Evolutionary conservation across 371 early-diverging fungal genomes (phyloP).

Genomic region (Mortierella sp.): DNA sequence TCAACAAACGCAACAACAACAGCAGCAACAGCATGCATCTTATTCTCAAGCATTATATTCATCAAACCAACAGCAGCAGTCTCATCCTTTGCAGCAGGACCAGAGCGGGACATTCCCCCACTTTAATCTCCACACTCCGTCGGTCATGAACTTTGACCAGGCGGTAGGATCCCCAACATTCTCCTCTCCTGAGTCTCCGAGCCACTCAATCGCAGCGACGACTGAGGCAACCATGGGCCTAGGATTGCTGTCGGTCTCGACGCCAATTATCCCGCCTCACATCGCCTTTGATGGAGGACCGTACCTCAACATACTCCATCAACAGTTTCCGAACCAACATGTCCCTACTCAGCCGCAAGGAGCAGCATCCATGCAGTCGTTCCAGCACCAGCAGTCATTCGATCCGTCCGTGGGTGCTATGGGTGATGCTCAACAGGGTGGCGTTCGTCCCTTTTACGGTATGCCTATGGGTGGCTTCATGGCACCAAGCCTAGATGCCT

Average conservation of each 20-base stretch:
- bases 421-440: slow-evolving; percentile 1
- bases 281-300: slow-evolving; percentile 15
- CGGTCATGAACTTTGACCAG: slow-evolving; percentile 18
- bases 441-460: slow-evolving; percentile 43
- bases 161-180: slow-evolving; percentile 12
- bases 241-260: slow-evolving; percentile 11
- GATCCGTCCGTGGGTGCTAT: slow-evolving; percentile 9
- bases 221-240: slow-evolving; percentile 18
- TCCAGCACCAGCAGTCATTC: slow-evolving; percentile 28
- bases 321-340: slow-evolving; percentile 32
- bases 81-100: slow-evolving; percentile 16
- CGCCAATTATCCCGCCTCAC: slow-evolving; percentile 20
- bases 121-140: slow-evolving; percentile 12
- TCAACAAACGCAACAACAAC: slow-evolving; percentile 8
- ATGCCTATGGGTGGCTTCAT: slow-evolving; percentile 55
- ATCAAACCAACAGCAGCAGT: slow-evolving; percentile 1
- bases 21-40: neutral
- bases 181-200: slow-evolving; percentile 26
- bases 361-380: slow-evolving; percentile 11
- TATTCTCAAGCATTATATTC: too few species aligned
- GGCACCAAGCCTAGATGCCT: slow-evolving; percentile 24
- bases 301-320: slow-evolving; percentile 29
- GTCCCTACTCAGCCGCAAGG: slow-evolving; percentile 16
- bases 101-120: slow-evolving; percentile 7
- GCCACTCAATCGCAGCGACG: neutral